A percentile compares a stretch with the other conserved stretches of the same genome.
Conservation (phyloP, 768 basidiomycete genomes). For the Dendrothele bispora region DNA sequence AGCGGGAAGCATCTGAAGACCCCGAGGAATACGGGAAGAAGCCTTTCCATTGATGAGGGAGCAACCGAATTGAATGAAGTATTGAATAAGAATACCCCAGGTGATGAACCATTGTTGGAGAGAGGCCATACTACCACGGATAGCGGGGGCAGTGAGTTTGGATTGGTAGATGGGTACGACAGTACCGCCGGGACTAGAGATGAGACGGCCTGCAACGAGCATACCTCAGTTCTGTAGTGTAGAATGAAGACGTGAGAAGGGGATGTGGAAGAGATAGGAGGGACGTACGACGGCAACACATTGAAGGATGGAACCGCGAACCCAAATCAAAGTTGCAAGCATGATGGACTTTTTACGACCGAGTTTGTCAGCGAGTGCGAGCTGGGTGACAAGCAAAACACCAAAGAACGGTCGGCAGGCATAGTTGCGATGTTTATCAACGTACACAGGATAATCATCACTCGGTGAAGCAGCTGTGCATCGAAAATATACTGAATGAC, state of each 20-base stretch:
- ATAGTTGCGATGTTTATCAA: constrained; percentile 77
- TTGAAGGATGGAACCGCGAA: constrained; percentile 72
- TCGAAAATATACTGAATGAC: too few relatives aligned
- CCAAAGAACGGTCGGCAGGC: constrained; percentile 73
- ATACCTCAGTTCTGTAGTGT: constrained; percentile 52
- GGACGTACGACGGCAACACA: constrained; percentile 48
- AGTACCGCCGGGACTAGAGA: constrained; percentile 65
- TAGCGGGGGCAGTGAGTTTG: constrained; percentile 68
- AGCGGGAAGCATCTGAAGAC: constrained; percentile 77
- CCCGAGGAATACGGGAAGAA: constrained; percentile 82
- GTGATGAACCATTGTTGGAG: constrained; percentile 81
- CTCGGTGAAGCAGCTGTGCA: too few relatives aligned
- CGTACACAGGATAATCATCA: too few relatives aligned
- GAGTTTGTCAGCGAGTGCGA: constrained; percentile 64
- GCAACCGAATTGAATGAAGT: constrained; percentile 76
- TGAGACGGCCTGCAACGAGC: constrained; percentile 70
- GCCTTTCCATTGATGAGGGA: constrained; percentile 69
- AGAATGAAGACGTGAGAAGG: too few relatives aligned
- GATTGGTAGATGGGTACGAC: constrained; percentile 79
- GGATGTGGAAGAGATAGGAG: constrained; percentile 1
- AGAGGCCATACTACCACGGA: constrained; percentile 75
- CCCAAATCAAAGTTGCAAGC: constrained; percentile 67
- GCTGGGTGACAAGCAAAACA: constrained; percentile 57
- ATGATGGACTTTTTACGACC: constrained; percentile 71
- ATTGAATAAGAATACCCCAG: constrained; percentile 76